Conservation (phyloP, 768 basidiomycete genomes). For the Lactarius tabidus region DNA sequence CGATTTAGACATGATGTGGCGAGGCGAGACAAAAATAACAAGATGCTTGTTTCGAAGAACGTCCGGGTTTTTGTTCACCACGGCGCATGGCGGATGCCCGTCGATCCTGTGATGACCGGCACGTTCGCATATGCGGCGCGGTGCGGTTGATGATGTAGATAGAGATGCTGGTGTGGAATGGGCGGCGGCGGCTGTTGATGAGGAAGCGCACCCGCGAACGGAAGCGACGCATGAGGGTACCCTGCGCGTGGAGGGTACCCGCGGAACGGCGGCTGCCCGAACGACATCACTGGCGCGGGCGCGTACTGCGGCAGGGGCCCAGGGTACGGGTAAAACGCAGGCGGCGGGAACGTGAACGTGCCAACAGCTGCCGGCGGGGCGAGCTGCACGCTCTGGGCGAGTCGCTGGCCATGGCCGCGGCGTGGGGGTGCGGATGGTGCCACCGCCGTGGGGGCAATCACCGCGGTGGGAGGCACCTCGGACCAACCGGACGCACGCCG, state of each 20-base stretch:
- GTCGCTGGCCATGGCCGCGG: background rate
- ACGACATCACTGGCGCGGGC: background rate
- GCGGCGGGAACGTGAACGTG: conserved; percentile 26
- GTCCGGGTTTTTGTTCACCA: conserved; percentile 11
- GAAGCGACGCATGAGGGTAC: conserved; percentile 5
- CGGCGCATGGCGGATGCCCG: conserved; percentile 22
- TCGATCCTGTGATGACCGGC: conserved; percentile 20
- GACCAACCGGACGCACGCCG: conserved; percentile 8
- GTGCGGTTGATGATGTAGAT: conserved; percentile 5
- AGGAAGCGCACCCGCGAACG: background rate
- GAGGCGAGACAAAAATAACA: background rate
- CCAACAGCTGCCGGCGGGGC: conserved; percentile 20
- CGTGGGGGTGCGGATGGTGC: background rate
- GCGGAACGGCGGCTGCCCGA: conserved; percentile 9
- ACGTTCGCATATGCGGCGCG: conserved; percentile 2
- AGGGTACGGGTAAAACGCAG: conserved; percentile 12
- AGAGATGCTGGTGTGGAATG: conserved; percentile 10
- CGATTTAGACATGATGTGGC: conserved; percentile 13
- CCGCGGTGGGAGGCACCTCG: background rate
- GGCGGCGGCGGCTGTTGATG: conserved; percentile 14
- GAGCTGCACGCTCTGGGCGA: conserved; percentile 10
- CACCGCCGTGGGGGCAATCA: background rate
- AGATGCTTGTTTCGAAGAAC: conserved; percentile 8
- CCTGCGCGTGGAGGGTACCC: conserved; percentile 12
- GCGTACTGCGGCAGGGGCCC: conserved; percentile 4